Evolutionary conservation across 2,329 filamentous ascomycete genomes (phyloP), one percentile per base, ranked within the genome.

Genomic region (Chrysoporthe austroafricana): DNA sequence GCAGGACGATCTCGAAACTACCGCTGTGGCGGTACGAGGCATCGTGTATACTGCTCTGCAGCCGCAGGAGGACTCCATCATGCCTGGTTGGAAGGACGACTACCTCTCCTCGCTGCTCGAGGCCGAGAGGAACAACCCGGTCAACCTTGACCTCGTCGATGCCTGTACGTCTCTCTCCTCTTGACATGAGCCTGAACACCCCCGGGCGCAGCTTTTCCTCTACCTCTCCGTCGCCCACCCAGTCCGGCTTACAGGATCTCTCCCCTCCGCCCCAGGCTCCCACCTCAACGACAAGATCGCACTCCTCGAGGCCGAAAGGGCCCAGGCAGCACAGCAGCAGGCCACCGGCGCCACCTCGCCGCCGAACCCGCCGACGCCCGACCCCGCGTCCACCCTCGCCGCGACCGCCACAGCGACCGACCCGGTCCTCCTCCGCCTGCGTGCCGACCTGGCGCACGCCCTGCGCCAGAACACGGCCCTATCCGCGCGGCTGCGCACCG

Each of bases 41-140:
- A 14, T n/a, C 44, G 18, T 21, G 39, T 44, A n/a, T 26, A 13
- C 18, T 39, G 18, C 42, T 7, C 36, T 18, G 32, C 61, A 62
- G 54, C 61, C 62, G 34, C 54, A 50, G 13, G 32, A 16, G 18
- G 32, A 16, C 14, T 16, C 34, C 72, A 76, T 43, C 68, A 86
- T 86, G 84, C 84, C 88, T 71, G 87, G 86, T 82, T 96, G 94
- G 92, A 87, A 90, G 75, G 89, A 92, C 72, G 91, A 96, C 74
- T 97, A 97, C 78, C 84, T 92, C 70, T 83, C 87, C 70, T 90
- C 91, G 71, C 84, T 98, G 72, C 86, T 88, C 73, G 89, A 91
- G 74, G 92, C 93, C 74, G 85, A 88, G 74, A 85, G 88, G 70
- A 91, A 93, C 68, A 84, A 81, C 72, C 83, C 84, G 5, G 81